Evolutionary conservation across 805 yeast genomes (phyloP).

Genomic region (Kregervanrija pseudodelftensis): DNA sequence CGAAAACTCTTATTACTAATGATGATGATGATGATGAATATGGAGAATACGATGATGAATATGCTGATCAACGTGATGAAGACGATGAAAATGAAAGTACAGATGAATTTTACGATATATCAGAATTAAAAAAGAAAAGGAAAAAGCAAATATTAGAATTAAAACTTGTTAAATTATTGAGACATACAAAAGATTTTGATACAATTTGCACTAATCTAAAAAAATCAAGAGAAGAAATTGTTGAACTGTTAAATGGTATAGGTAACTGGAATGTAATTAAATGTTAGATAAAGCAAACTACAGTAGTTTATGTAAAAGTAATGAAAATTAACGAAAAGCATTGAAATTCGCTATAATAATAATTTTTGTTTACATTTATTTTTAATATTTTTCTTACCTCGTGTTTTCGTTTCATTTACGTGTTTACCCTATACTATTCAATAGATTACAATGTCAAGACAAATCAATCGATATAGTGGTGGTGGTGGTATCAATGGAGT

Average conservation of each 20-base stretch:
- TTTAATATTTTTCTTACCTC: no score
- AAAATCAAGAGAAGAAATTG: constrained; percentile 49
- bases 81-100: constrained; percentile 1
- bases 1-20: constrained; percentile 18
- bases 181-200: constrained; percentile 51
- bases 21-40: constrained; percentile 14
- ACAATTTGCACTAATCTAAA: constrained; percentile 65
- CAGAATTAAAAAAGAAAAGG: constrained; percentile 16
- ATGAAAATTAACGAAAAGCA: no score
- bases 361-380: no score
- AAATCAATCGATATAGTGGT: no score
- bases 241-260: constrained; percentile 32
- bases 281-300: constrained; percentile 1
- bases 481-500: no score
- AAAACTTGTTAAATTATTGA: constrained; percentile 37
- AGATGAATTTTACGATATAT: neutral
- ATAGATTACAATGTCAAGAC: no score
- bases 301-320: no score
- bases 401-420: no score
- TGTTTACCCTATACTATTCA: no score
- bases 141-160: constrained; percentile 25
- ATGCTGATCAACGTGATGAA: neutral
- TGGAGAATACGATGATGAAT: constrained; percentile 5
- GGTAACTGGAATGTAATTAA: constrained; percentile 46
- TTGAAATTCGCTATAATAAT: no score